A percentile compares a stretch with the other conserved stretches of the same genome.
Conservation (phyloP, 2,329 filamentous ascomycete species). For the Penicillium sp. region DNA sequence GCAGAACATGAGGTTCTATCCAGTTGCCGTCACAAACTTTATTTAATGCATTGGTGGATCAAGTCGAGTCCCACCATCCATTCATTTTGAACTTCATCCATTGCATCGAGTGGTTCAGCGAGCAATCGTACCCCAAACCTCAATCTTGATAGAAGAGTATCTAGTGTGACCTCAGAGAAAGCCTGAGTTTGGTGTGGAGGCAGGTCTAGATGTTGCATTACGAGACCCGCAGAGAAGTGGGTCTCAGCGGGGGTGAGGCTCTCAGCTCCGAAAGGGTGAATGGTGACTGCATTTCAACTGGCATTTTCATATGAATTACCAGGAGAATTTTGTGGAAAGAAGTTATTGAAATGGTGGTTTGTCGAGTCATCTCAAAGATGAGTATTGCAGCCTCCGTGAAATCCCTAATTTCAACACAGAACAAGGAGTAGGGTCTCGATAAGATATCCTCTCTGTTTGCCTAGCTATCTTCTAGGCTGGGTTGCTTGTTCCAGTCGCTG, state of each 20-base stretch:
- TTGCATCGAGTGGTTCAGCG: background rate
- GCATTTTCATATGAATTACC: too few species aligned
- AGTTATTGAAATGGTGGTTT: too few species aligned
- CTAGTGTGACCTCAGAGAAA: background rate
- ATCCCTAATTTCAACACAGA: too few species aligned
- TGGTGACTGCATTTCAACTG: background rate
- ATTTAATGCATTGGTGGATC: slow-evolving; percentile 25
- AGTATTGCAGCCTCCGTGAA: too few species aligned
- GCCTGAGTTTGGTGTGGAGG: background rate
- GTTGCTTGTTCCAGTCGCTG: slow-evolving; percentile 40
- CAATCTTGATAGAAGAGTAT: background rate
- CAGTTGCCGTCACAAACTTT: slow-evolving; percentile 43
- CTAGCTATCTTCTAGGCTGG: slow-evolving; percentile 41
- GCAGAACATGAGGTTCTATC: slow-evolving; percentile 51
- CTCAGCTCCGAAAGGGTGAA: background rate
- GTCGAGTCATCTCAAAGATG: too few species aligned
- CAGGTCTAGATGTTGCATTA: background rate
- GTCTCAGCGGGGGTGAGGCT: background rate
- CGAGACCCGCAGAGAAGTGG: background rate
- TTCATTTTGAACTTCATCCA: background rate
- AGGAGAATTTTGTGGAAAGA: too few species aligned
- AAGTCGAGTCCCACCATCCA: background rate
- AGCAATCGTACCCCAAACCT: background rate
- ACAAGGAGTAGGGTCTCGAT: too few species aligned
- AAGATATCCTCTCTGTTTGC: too few species aligned